Evolutionary conservation across 2,329 filamentous ascomycete genomes (phyloP).

Genomic region (Sclerotinia trifoliorum): DNA sequence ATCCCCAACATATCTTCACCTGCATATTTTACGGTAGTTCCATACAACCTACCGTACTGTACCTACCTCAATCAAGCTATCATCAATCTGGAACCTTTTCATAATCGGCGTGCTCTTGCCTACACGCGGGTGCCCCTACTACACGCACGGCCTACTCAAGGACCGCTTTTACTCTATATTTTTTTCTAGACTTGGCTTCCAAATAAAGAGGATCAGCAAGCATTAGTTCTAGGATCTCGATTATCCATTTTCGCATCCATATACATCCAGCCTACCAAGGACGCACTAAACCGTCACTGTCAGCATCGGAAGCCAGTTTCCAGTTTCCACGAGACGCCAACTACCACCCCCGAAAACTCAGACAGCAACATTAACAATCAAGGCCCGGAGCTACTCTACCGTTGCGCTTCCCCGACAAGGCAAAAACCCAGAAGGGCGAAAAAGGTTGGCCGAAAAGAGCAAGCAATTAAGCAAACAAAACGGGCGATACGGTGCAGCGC

Average conservation of each 20-base stretch:
- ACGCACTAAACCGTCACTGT: conserved; percentile 17
- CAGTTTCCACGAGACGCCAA: conserved; percentile 20
- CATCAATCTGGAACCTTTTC: neutral
- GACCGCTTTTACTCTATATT: conserved; percentile 8
- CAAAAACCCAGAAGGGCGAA: neutral
- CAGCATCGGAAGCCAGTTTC: conserved; percentile 19
- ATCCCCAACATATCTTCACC: conserved; percentile 14
- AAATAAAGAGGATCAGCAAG: conserved; percentile 12
- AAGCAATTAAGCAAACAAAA: conserved; percentile 18
- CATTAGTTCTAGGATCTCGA: neutral
- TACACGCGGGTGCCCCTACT: neutral
- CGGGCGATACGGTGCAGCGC: conserved; percentile 1
- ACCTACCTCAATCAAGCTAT: neutral
- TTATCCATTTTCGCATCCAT: neutral
- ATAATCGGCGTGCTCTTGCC: conserved; percentile 4
- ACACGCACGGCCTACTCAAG: conserved; percentile 16
- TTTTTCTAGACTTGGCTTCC: conserved; percentile 10
- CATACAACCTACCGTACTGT: conserved; percentile 2
- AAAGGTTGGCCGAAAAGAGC: neutral
- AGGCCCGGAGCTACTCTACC: conserved; percentile 1
- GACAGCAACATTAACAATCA: conserved; percentile 13
- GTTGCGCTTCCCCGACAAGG: conserved; percentile 17
- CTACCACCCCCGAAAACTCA: conserved; percentile 17
- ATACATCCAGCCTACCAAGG: conserved; percentile 9
- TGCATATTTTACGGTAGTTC: conserved; percentile 3